Evolutionary conservation across 768 basidiomycete species (phyloP).

Genomic region (Amanita rubescens): DNA sequence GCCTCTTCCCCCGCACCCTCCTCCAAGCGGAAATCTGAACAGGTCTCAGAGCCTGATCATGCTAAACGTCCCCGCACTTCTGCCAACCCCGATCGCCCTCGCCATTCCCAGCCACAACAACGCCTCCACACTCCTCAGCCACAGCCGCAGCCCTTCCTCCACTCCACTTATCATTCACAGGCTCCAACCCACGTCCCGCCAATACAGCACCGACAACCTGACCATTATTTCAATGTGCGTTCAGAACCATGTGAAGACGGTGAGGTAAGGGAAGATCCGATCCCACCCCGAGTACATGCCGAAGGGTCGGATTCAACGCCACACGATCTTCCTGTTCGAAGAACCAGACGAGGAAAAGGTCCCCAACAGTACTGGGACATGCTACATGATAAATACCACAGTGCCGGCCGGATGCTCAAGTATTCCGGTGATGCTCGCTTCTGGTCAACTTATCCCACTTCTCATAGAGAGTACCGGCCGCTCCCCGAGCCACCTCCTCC

Average conservation of each 20-base stretch:
- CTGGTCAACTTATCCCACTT: conserved; percentile 62
- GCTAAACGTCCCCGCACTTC: conserved; percentile 40
- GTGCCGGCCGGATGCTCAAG: conserved; percentile 67
- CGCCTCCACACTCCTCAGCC: conserved; percentile 13
- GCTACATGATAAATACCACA: conserved; percentile 65
- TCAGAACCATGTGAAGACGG: conserved; percentile 47
- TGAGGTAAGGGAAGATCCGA: conserved; percentile 41
- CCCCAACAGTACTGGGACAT: conserved; percentile 42
- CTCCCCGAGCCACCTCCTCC: conserved; percentile 56
- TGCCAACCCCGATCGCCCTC: conserved; percentile 21
- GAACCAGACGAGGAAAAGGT: conserved; percentile 56
- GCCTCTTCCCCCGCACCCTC: conserved; percentile 38
- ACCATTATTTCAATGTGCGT: conserved; percentile 20
- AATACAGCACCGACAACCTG: conserved; percentile 17
- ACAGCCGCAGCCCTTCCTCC: conserved; percentile 22
- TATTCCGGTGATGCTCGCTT: conserved; percentile 78
- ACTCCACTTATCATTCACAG: conserved; percentile 15
- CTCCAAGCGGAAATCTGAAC: conserved; percentile 42
- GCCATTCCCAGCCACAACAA: conserved; percentile 15
- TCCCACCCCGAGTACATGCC: conserved; percentile 13
- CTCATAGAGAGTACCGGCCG: conserved; percentile 57
- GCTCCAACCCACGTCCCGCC: conserved; percentile 18
- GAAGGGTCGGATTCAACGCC: conserved; percentile 19
- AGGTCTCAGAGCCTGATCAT: conserved; percentile 30
- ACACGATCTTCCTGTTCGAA: conserved; percentile 50